phyloP scores from a whole-genome alignment of 208 protist genomes.

The Vickermania ingenoplastis region DNA sequence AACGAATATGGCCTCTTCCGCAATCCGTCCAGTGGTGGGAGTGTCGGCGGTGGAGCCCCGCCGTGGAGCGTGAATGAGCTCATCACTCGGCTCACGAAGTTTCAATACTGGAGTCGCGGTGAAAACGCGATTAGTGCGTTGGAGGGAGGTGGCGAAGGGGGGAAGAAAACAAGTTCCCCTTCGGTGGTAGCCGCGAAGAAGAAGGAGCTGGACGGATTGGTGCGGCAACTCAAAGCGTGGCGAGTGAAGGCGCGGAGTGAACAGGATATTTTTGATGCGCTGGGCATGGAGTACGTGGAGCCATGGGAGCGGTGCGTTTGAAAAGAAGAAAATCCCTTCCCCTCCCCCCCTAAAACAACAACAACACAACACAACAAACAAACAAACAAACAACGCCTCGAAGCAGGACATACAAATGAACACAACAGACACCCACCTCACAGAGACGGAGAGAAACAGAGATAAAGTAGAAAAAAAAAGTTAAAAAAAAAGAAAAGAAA shows the following conservation, averaged over 20 bases:
- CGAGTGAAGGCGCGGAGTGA: slow-evolving; percentile 61
- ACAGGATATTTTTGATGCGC: slow-evolving; percentile 63
- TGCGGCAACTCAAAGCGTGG: slow-evolving; percentile 37
- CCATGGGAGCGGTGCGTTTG: slow-evolving; percentile 59
- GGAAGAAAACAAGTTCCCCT: slow-evolving; percentile 15
- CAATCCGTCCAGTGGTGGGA: slow-evolving; percentile 13
- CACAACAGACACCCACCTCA: no score
- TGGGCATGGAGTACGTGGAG: slow-evolving; percentile 68
- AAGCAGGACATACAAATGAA: no score
- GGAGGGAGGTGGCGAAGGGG: not conserved
- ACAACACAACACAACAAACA: no score
- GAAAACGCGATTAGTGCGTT: not conserved
- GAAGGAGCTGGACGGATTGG: slow-evolving; percentile 38
- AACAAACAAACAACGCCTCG: no score
- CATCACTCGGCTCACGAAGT: slow-evolving; percentile 50
- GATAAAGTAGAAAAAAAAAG: no score
- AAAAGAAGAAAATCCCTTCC: no score
- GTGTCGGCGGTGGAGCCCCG: slow-evolving; percentile 5
- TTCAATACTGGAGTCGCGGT: slow-evolving; percentile 22
- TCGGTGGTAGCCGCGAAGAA: slow-evolving; percentile 34
- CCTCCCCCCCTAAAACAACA: no score
- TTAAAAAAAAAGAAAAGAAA: no score
- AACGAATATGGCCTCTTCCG: slow-evolving; percentile 86
- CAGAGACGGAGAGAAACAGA: no score
- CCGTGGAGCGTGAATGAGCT: slow-evolving; percentile 50